Conservation (phyloP, 139 green algal species). For the Tetratostichococcus sp. region DNA sequence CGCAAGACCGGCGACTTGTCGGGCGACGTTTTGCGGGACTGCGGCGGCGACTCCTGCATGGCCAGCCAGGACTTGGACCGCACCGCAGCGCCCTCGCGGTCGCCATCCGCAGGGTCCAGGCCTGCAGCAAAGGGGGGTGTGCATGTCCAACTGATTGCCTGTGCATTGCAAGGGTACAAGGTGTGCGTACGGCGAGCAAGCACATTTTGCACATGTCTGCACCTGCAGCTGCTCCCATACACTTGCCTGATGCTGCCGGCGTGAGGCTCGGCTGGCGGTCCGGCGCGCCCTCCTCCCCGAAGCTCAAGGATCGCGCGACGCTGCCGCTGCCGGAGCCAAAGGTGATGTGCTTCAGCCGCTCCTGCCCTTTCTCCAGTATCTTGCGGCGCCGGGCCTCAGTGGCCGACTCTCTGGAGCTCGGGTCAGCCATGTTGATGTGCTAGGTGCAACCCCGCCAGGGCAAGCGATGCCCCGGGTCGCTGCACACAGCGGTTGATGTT, state of each 20-base stretch:
- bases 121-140: too few relatives aligned
- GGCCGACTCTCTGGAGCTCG: too few relatives aligned
- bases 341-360: background rate
- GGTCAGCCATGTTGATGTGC: too few relatives aligned
- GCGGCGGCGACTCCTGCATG: background rate
- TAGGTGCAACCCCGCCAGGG: too few relatives aligned
- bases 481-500: too few relatives aligned
- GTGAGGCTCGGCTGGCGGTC: background rate
- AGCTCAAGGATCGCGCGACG: background rate
- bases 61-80: background rate
- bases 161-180: too few relatives aligned
- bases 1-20: too few relatives aligned
- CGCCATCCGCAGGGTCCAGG: background rate
- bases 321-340: background rate
- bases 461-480: too few relatives aligned
- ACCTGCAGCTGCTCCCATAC: background rate
- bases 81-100: background rate
- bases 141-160: too few relatives aligned
- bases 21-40: background rate
- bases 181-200: too few relatives aligned
- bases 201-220: too few relatives aligned
- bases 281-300: background rate
- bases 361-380: background rate
- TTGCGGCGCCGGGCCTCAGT: background rate
- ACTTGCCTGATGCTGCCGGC: background rate